Evolutionary conservation across 2,329 filamentous ascomycete species (phyloP).

Genomic region (Alternaria viburni): DNA sequence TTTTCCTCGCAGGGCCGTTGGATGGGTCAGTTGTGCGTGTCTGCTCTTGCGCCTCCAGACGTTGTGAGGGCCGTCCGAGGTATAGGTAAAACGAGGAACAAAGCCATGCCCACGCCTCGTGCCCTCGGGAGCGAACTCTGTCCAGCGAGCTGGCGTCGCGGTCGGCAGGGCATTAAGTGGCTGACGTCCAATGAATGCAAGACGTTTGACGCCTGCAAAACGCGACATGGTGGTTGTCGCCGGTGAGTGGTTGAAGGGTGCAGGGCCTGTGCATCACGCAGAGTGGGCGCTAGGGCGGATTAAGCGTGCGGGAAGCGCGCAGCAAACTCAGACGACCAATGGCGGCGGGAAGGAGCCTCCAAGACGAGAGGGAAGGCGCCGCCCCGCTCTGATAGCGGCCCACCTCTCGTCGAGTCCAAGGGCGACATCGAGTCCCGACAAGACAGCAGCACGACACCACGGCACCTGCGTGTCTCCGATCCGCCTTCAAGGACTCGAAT

Average conservation of each 20-base stretch:
- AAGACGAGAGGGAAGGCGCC: conserved; percentile 25
- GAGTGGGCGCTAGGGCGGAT: conserved; percentile 27
- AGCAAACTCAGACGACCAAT: conserved; percentile 22
- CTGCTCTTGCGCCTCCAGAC: conserved; percentile 20
- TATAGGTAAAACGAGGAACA: conserved; percentile 14
- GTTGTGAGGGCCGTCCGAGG: conserved; percentile 9
- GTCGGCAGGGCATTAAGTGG: conserved; percentile 20
- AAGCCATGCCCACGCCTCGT: conserved; percentile 25
- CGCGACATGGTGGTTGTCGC: conserved; percentile 27
- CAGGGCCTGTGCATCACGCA: conserved; percentile 28
- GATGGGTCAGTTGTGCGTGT: conserved; percentile 23
- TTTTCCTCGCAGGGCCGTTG: conserved; percentile 9
- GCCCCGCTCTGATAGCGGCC: conserved; percentile 20
- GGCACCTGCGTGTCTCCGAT: not conserved
- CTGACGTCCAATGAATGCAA: conserved; percentile 31
- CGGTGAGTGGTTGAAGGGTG: conserved; percentile 33
- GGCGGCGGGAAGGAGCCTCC: conserved; percentile 19
- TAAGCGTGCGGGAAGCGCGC: conserved; percentile 30
- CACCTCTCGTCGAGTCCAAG: conserved; percentile 10
- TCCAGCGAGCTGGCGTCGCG: conserved; percentile 26
- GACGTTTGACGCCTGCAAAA: conserved; percentile 42
- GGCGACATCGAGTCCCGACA: conserved; percentile 23
- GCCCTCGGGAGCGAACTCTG: conserved; percentile 24
- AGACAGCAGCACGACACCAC: not conserved
- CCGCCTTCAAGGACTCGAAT: not conserved